Base-by-base conservation (phyloP, 2,329 filamentous ascomycete genomes). In the Cytospora piceicola region DNA sequence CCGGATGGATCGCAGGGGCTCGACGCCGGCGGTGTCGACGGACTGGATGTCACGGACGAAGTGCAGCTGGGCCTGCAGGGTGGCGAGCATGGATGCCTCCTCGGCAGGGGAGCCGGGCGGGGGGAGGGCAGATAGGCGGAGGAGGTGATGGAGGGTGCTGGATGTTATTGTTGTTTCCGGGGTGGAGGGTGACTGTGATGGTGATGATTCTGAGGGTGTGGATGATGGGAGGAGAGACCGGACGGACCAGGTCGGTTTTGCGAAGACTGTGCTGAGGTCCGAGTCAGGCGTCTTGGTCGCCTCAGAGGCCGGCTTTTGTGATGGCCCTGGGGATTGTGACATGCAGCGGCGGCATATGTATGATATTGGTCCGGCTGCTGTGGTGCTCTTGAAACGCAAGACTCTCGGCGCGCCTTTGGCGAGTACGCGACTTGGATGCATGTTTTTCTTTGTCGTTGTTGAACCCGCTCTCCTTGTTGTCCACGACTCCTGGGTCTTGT, bases 1-100 rank as follows among this genome's bases (percentile, higher is more conserved):
- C 61, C 92, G 87, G 65, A 98, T 90, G 54, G 90, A 89, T 59
- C 86, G 83, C 53, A 99, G 78, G 0, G 95, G 94, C 64, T 88
- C 83, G 0, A 97, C 82, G 4, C 85, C 88, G 0, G 82, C 78
- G 0, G 92, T 94, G 75, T 96, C 85, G 58, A 97, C 89, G 54
- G 83, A 81, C 73, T 96, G 94, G 24, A 98, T 88, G 68, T 93
- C 87, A 68, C 87, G 88, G n/a, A 98, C 93, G 74, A 99, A 99
- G 73, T 91, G 90, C 0, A 99, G 85, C 75, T 99, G 95, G 36
- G 90, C 88, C 61, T 89, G 84, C 2, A 99, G 83, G 1, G 90
- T 94, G 27, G 84, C 75, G 4, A 96, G 83, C 86, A 97, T 92
- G 30, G 82, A 78, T 0, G 80, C 72, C 75, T 96, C 90, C 71